Conservation (phyloP, 192 early-diverging fungal genomes). For the Dissophora ornata region DNA sequence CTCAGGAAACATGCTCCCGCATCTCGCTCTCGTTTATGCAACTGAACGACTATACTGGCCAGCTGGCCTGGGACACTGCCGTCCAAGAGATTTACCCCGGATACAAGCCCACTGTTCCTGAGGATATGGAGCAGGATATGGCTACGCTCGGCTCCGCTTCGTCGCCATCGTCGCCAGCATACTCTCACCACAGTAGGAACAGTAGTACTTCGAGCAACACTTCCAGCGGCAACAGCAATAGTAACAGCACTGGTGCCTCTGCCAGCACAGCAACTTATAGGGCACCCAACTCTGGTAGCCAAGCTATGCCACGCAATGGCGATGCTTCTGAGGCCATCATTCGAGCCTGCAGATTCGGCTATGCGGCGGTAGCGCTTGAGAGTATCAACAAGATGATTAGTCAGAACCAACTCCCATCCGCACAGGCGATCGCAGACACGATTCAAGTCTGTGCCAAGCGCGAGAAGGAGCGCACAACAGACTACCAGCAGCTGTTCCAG, state of each 20-base stretch:
- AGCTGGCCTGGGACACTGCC: conserved; percentile 53
- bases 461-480: conserved; percentile 39
- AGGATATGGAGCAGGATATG: conserved; percentile 8
- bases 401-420: conserved; percentile 34
- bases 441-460: conserved; percentile 52
- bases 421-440: conserved; percentile 49
- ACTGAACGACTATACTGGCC: conserved; percentile 42
- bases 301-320: neutral
- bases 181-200: neutral
- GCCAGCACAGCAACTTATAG: neutral
- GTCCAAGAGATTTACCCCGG: conserved; percentile 54
- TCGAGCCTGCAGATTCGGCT: conserved; percentile 40
- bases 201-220: too few species aligned
- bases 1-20: conserved; percentile 35
- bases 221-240: too few species aligned
- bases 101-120: conserved; percentile 14
- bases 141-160: neutral
- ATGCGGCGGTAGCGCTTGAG: conserved; percentile 33
- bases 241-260: too few species aligned
- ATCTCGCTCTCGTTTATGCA: conserved; percentile 42
- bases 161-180: neutral
- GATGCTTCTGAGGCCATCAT: conserved; percentile 48
- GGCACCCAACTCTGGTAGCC: neutral
- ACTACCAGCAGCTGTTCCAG: conserved; percentile 39
- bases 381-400: conserved; percentile 28